Evolutionary conservation across 2,329 filamentous ascomycete genomes (phyloP), one percentile per base, ranked within the genome.

Genomic region (Fusarium goolgardi): DNA sequence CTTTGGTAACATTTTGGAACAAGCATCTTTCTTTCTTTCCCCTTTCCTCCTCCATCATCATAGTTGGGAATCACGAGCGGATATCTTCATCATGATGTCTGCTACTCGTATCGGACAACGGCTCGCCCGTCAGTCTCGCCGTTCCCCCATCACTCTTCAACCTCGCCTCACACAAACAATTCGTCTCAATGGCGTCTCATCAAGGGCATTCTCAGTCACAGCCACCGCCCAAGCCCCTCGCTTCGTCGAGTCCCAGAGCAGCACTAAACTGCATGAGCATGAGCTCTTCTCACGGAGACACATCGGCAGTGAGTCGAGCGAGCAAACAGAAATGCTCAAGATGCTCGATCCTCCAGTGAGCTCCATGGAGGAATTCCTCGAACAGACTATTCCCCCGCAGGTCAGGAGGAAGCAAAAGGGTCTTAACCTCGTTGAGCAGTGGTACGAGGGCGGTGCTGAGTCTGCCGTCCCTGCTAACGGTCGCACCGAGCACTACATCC

Each of bases 281-380:
- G 73, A 75, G 61, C 63, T 68, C 58, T 97, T 97, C 76, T 86
- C 92, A 52, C 87, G 91, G 63, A 88, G 94, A 50, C 94, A 97
- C 80, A 96, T 97, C 79, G 94, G 94, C 4, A 93, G 93, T 8
- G 89, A 90, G 58, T 83, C 88, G 31, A 81, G 82, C 40, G 89
- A 91, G 57, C 87, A 88, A 2, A 82, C 88, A 70, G 83, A 90
- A 73, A 97, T 97, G 94, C 87, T 97, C 63, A 87, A 90, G 72
- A 85, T 86, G 2, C 84, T 97, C 37, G 89, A 93, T 61, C 93
- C 94, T 18, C 92, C 93, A 0, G 91, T 84, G 15, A 82, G 83
- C 63, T 90, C 85, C 47, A 81, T 97, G 66, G 93, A 97, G 70
- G 90, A 94, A 29, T 97, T 97, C 74, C 88, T 97, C 45, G 83